Percentiles rank a stretch among this genome's conserved stretches.
phyloP scores from a whole-genome alignment of 1,284 basidiomycete genomes.

The Ceratorhiza oryzae-sativae region DNA sequence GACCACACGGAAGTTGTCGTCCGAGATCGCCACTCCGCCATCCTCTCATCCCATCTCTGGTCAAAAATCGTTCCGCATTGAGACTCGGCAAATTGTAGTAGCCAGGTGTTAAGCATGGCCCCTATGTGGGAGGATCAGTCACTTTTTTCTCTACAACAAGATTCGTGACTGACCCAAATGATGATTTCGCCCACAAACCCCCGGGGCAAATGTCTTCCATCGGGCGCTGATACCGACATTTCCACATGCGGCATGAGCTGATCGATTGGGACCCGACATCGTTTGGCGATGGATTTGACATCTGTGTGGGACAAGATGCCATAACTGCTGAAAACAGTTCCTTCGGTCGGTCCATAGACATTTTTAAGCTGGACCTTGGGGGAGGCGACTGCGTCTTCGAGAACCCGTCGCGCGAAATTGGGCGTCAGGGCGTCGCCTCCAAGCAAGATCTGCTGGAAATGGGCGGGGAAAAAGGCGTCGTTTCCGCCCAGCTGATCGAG shows the following conservation, averaged over 20 bases:
- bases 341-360: neutral
- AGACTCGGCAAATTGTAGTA: neutral
- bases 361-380: neutral
- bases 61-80: neutral
- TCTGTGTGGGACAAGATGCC: neutral
- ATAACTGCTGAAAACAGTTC: neutral
- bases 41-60: neutral
- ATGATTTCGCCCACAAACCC: slow-evolving; percentile 1
- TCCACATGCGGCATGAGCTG: neutral
- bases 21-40: neutral
- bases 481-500: neutral
- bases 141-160: too few species aligned
- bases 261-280: neutral
- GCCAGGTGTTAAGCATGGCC: neutral
- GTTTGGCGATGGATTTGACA: neutral
- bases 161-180: neutral
- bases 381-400: neutral
- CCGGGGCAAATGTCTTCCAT: neutral
- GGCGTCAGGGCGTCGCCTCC: neutral
- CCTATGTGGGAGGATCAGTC: neutral
- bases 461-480: neutral
- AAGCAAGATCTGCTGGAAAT: neutral
- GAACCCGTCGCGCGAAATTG: neutral
- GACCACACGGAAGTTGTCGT: neutral
- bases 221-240: neutral